These are phyloP conservation scores for Populus euphratica DNA, from an alignment of 345 rosid species.

Conservation along the genomic window DNA sequence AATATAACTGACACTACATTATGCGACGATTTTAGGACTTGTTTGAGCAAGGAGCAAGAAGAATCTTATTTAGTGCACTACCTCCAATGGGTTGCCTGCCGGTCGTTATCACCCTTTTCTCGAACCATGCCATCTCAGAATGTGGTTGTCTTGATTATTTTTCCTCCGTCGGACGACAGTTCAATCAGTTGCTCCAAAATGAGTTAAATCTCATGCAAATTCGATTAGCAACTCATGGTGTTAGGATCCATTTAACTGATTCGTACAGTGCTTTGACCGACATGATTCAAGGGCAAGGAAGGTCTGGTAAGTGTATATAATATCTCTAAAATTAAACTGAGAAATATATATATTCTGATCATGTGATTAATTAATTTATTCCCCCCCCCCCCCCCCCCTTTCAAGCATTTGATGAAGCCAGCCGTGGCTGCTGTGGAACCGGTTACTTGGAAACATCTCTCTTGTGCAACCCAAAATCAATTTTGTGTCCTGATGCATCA, in stretches of 20 bases:
- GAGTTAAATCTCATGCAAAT: conserved; percentile 40
- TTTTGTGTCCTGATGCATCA: conserved; percentile 58
- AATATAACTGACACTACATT: neutral
- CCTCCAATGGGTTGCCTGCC: conserved; percentile 91
- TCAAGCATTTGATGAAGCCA: conserved; percentile 54
- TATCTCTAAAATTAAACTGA: neutral
- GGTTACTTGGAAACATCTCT: conserved; percentile 58
- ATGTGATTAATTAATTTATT: neutral
- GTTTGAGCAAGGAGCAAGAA: conserved; percentile 60
- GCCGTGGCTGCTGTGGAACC: conserved; percentile 74
- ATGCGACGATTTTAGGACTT: conserved; percentile 38
- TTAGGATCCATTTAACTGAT: conserved; percentile 38
- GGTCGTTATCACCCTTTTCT: conserved; percentile 52
- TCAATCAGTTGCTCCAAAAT: conserved; percentile 44
- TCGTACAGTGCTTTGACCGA: conserved; percentile 31
- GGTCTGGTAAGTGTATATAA: conserved; percentile 31
- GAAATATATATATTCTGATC: neutral
- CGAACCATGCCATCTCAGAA: conserved; percentile 28
- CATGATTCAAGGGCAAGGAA: conserved; percentile 38
- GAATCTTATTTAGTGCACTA: conserved; percentile 37
- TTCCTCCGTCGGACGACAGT: conserved; percentile 43
- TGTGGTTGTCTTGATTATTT: conserved; percentile 54
- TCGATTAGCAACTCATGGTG: conserved; percentile 30
- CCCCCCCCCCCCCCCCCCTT: neutral
- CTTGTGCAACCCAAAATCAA: conserved; percentile 60